phyloP scores from a whole-genome alignment of 305 asterid genomes.

The Solanum hybrid region DNA sequence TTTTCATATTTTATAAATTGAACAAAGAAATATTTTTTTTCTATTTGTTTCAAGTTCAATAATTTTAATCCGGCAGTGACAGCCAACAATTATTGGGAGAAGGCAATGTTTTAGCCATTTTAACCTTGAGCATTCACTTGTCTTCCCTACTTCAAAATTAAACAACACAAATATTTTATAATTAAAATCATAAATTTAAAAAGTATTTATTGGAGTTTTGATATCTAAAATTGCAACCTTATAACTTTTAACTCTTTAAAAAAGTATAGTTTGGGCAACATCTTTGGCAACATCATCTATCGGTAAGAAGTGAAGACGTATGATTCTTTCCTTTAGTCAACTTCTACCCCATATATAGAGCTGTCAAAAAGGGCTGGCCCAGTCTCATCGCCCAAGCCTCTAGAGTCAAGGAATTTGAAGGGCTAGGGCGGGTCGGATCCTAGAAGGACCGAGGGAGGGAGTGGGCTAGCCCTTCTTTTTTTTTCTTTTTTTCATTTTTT shows the following conservation, averaged over 20 bases:
- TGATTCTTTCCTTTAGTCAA: neutral
- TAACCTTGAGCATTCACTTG: neutral
- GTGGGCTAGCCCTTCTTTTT: too few relatives aligned
- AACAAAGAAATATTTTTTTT: neutral
- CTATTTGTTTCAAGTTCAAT: neutral
- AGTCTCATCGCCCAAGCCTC: too few relatives aligned
- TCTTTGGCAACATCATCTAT: neutral
- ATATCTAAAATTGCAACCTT: neutral
- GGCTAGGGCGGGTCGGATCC: too few relatives aligned
- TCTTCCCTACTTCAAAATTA: neutral
- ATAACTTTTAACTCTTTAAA: neutral
- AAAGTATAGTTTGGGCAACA: neutral
- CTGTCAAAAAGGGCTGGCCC: too few relatives aligned
- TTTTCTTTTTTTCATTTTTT: too few relatives aligned
- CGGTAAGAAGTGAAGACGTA: neutral
- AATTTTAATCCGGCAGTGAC: neutral
- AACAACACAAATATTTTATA: neutral
- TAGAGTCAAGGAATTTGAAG: too few relatives aligned
- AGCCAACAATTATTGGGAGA: neutral
- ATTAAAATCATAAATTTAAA: too few relatives aligned
- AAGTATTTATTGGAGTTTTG: neutral
- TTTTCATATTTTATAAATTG: neutral
- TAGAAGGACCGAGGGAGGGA: too few relatives aligned
- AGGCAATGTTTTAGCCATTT: neutral
- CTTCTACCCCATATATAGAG: neutral